Base-by-base conservation (phyloP, 495 filamentous ascomycete genomes). In the Hyaloscypha finlandica region DNA sequence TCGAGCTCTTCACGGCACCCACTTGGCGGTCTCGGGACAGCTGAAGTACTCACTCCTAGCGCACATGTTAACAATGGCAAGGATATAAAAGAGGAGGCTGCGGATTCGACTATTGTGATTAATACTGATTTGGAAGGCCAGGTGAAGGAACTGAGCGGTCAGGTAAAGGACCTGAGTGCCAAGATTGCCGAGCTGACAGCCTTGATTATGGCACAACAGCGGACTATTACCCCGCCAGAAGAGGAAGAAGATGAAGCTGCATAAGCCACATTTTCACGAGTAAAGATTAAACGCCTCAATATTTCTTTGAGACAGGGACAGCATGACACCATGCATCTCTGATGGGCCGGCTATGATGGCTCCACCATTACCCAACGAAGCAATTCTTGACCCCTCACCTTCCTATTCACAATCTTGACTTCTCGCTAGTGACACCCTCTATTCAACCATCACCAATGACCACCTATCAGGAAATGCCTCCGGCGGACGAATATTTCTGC, bases 181-280 rank as follows among this genome's bases (percentile, higher is more conserved):
- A 71, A 75, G 53, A 73, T 75, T 65, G 62, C 63, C 2, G 66
- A 71, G 64, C 65, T 75, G 61, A 71, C 73, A n/a, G 68, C 71
- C 2, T 62, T 75, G 61, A 70, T 75, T 22, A 71, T 71, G 63
- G 72, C 69, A 2, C 72, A 73, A 48, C 72, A 74, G 54, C 63
- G 57, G n/a, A 48, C 53, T 16, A 53, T 48, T 48, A 4, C 42
- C 16, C 42, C 9, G 42, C 42, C 42, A 19, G 42, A 19, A 4
- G 42, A 48, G 9, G 42, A 48, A 48, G 42, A 48, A 6, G 42
- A 48, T 48, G 42, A 48, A 48, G 42, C 42, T 1, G 42, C 42
- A 48, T 48, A 12, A 48, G 42, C 4, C 9, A 48, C 16, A 19
- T 19, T 16, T 48, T 48, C 42, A 48, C 16, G 42, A 48, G 1